A percentile compares a stretch with the other conserved stretches of the same genome.
phyloP scores from a whole-genome alignment of 75 land plant species.

The Ceratopteris richardii region DNA sequence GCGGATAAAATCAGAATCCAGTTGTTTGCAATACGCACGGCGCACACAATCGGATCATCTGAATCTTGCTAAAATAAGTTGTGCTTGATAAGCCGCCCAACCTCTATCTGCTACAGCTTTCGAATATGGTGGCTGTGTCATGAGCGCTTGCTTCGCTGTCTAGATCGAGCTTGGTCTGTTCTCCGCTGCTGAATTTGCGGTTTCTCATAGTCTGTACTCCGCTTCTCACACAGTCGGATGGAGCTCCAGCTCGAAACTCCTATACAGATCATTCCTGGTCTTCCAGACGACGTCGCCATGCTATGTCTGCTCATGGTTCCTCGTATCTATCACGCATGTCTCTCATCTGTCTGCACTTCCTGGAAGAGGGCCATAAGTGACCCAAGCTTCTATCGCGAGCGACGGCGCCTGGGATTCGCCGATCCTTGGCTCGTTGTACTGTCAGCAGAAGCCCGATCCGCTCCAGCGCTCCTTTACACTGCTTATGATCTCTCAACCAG shows the following conservation, averaged over 20 bases:
- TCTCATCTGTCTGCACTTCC: conserved; percentile 38
- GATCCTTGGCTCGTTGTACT: conserved; percentile 40
- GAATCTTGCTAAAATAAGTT: no score
- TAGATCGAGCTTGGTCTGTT: no score
- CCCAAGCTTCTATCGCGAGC: conserved; percentile 25
- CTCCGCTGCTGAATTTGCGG: no score
- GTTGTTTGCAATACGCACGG: no score
- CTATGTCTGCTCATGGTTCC: conserved; percentile 51
- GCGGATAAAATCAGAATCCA: no score
- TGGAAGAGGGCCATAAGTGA: conserved; percentile 41
- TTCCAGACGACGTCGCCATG: conserved; percentile 57
- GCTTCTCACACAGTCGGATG: no score
- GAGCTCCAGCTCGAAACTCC: neutral
- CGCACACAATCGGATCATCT: no score
- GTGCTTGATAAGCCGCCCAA: no score
- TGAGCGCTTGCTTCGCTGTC: no score
- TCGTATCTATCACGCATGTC: conserved; percentile 31
- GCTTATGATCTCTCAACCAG: conserved; percentile 9
- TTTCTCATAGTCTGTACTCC: no score
- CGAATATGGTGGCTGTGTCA: no score
- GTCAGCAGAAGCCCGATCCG: conserved; percentile 21
- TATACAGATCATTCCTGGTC: conserved; percentile 37
- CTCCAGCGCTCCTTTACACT: conserved; percentile 15
- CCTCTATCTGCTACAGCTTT: no score
- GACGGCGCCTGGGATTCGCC: conserved; percentile 20